Conservation (phyloP, 495 filamentous ascomycete species). For the Lasiosphaeria miniovina region DNA sequence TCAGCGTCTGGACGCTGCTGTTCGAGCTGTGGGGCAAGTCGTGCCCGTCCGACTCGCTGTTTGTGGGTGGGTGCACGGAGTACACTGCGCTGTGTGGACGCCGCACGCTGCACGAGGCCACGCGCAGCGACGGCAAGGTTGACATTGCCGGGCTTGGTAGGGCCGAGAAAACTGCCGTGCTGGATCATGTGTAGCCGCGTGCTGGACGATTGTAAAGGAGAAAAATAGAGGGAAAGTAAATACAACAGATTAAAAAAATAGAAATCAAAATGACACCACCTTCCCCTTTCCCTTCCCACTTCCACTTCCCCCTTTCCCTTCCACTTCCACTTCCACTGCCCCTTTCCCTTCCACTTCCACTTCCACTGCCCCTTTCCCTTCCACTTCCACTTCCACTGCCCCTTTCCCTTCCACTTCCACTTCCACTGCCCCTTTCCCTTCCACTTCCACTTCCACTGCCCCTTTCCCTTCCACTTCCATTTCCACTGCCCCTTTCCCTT, state of each 20-base stretch:
- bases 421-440: background rate
- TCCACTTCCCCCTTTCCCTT: background rate
- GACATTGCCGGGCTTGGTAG: conserved; percentile 39
- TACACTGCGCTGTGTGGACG: conserved; percentile 35
- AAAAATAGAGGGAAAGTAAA: background rate
- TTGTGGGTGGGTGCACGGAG: conserved; percentile 17
- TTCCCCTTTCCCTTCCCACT: background rate
- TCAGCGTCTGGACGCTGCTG: conserved; percentile 45
- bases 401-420: background rate
- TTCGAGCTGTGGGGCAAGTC: conserved; percentile 52
- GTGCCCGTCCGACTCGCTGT: conserved; percentile 43
- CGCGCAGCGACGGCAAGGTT: conserved; percentile 24
- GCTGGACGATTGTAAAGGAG: too few species aligned
- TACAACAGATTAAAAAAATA: too few species aligned
- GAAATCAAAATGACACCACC: too few species aligned
- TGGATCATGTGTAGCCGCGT: background rate
- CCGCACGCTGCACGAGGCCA: conserved; percentile 34
- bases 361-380: too few species aligned
- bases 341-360: too few species aligned
- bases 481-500: too few species aligned
- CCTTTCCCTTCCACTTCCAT: background rate
- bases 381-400: background rate
- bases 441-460: too few species aligned
- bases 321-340: too few species aligned
- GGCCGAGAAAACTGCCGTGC: conserved; percentile 24